Percentiles rank a stretch among this genome's conserved stretches.
Conservation (phyloP, 257 asterid genomes). For the Solanum lignicaule region DNA sequence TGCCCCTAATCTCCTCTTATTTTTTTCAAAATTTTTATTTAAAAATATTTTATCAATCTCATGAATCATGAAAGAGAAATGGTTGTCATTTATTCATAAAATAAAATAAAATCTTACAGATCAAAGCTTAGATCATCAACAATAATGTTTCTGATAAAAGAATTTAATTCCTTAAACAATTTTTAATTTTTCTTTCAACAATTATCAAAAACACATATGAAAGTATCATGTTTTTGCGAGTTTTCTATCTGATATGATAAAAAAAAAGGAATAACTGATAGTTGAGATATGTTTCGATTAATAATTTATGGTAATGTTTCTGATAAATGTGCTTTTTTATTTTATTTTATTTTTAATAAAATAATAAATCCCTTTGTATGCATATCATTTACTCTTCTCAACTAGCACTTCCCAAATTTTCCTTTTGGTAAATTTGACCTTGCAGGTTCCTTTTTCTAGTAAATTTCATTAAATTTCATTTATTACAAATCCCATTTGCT, state of each 20-base stretch:
- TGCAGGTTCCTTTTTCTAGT: constrained; percentile 31
- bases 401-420: neutral
- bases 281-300: neutral
- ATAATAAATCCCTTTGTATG: constrained; percentile 19
- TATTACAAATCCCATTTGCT: constrained; percentile 11
- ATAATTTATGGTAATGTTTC: no score
- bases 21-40: neutral
- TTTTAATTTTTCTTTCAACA: neutral
- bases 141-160: constrained; percentile 11
- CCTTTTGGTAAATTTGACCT: constrained; percentile 40
- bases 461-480: constrained; percentile 8
- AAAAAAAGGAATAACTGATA: neutral
- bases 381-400: constrained; percentile 33
- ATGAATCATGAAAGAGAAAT: neutral
- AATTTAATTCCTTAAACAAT: constrained; percentile 7
- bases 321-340: no score
- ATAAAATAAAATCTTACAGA: neutral
- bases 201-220: neutral
- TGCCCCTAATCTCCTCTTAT: neutral
- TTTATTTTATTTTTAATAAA: constrained; percentile 11
- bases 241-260: neutral
- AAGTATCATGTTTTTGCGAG: neutral
- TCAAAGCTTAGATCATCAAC: constrained; percentile 19
- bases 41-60: neutral
- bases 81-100: neutral